Percentiles rank a stretch among this genome's conserved stretches.
Evolutionary conservation across 306 rosid species (phyloP).

Genomic region (Astragalus glycyphyllos): DNA sequence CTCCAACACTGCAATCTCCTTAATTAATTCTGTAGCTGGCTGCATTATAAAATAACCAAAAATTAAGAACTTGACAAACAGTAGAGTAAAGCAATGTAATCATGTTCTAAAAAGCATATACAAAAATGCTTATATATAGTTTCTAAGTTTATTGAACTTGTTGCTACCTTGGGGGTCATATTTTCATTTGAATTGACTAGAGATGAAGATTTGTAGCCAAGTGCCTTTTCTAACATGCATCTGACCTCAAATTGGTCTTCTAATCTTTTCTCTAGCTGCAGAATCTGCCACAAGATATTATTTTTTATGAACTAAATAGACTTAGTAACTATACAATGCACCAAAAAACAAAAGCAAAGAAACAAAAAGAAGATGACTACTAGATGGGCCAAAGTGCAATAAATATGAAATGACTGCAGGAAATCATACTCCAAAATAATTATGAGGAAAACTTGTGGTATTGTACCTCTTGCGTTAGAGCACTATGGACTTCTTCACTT

Average conservation of each 20-base stretch:
- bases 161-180: constrained; percentile 71
- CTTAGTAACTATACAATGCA: constrained; percentile 5
- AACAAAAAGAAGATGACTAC: constrained; percentile 4
- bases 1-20: constrained; percentile 88
- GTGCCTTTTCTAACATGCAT: constrained; percentile 73
- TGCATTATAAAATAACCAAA: constrained; percentile 47
- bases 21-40: constrained; percentile 92
- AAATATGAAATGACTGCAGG: constrained; percentile 17
- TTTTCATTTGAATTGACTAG: constrained; percentile 50
- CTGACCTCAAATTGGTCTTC: constrained; percentile 86
- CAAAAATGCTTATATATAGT: constrained; percentile 1
- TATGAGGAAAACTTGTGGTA: no score
- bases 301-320: constrained; percentile 9
- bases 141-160: constrained; percentile 18
- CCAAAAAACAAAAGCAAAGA: background rate
- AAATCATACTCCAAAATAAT: constrained; percentile 22
- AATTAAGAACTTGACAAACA: constrained; percentile 3
- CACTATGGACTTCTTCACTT: constrained; percentile 61
- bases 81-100: constrained; percentile 11
- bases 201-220: constrained; percentile 70
- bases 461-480: constrained; percentile 86
- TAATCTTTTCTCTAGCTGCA: constrained; percentile 82
- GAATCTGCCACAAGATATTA: constrained; percentile 62
- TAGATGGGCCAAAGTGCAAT: constrained; percentile 20
- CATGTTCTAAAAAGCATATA: background rate